These are phyloP conservation scores for Ormosia emarginata DNA, from an alignment of 306 rosid species.

Conservation along the genomic window DNA sequence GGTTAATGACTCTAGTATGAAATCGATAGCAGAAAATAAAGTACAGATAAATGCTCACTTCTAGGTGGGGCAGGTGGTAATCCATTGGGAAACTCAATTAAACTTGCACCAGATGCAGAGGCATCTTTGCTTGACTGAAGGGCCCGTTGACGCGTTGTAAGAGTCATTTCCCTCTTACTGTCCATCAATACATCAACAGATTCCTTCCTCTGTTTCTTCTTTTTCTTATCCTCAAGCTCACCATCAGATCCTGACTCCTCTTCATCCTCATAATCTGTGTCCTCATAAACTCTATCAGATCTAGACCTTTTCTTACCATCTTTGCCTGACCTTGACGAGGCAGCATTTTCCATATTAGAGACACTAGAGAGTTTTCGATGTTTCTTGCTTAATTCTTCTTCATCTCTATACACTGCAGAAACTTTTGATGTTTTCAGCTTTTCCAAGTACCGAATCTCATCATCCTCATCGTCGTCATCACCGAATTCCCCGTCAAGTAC, in stretches of 20 bases:
- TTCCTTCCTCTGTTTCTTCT: slow-evolving; percentile 75
- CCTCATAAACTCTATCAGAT: slow-evolving; percentile 34
- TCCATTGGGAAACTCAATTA: slow-evolving; percentile 90
- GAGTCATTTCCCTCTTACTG: slow-evolving; percentile 65
- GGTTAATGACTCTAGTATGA: too few species aligned
- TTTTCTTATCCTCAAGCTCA: slow-evolving; percentile 65
- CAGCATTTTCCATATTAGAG: slow-evolving; percentile 56
- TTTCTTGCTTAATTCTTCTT: slow-evolving; percentile 75
- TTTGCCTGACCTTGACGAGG: slow-evolving; percentile 35
- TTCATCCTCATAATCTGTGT: slow-evolving; percentile 57
- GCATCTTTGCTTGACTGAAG: slow-evolving; percentile 90
- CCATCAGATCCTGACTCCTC: slow-evolving; percentile 74
- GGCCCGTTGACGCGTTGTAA: slow-evolving; percentile 85
- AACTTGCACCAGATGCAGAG: slow-evolving; percentile 51
- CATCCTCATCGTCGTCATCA: slow-evolving; percentile 69
- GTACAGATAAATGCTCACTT: slow-evolving; percentile 56
- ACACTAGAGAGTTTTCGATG: slow-evolving; percentile 78
- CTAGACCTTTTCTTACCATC: slow-evolving; percentile 37
- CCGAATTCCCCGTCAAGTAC: slow-evolving; percentile 64
- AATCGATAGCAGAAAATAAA: slow-evolving; percentile 6
- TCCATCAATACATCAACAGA: slow-evolving; percentile 67
- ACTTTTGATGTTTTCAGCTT: slow-evolving; percentile 77
- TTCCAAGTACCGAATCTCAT: slow-evolving; percentile 87
- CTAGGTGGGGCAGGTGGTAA: slow-evolving; percentile 91
- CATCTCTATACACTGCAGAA: slow-evolving; percentile 56